Percentiles rank a stretch among this genome's conserved stretches.
Conservation (phyloP, 352 stramenopile genomes). For the Phytophthora litchii region DNA sequence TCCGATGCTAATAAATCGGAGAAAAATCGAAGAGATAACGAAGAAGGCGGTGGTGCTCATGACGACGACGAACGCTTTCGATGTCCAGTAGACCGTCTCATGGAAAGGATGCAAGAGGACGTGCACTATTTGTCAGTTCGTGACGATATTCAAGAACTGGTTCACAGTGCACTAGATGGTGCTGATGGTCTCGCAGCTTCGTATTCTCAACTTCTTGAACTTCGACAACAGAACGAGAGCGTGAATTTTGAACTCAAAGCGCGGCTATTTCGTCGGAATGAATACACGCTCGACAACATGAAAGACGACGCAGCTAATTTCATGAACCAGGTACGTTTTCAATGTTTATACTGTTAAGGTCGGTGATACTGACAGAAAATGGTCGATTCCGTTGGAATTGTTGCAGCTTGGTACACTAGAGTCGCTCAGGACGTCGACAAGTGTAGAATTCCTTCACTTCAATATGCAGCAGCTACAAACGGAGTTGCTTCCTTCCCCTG, state of each 20-base stretch:
- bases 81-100: conserved; percentile 27
- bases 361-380: too few species aligned
- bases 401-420: conserved; percentile 29
- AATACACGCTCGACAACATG: conserved; percentile 56
- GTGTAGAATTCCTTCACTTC: conserved; percentile 57
- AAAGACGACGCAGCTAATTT: conserved; percentile 43
- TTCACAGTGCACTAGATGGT: conserved; percentile 30
- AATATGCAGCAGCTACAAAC: conserved; percentile 44
- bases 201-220: conserved; percentile 42
- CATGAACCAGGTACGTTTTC: conserved; percentile 39
- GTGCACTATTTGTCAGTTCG: conserved; percentile 37
- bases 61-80: conserved; percentile 16
- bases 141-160: conserved; percentile 49
- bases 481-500: conserved; percentile 47
- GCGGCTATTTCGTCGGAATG: conserved; percentile 41
- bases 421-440: conserved; percentile 13
- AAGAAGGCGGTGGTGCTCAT: background rate
- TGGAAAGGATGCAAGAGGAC: conserved; percentile 45
- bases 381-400: background rate
- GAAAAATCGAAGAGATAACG: background rate
- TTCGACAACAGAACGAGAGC: conserved; percentile 48
- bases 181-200: conserved; percentile 31
- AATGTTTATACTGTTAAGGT: background rate
- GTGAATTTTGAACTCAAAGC: conserved; percentile 57
- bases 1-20: too few species aligned